A percentile compares a stretch with the other conserved stretches of the same genome.
These are phyloP conservation scores for Apocynum venetum DNA, from an alignment of 257 asterid species.

Conservation along the genomic window DNA sequence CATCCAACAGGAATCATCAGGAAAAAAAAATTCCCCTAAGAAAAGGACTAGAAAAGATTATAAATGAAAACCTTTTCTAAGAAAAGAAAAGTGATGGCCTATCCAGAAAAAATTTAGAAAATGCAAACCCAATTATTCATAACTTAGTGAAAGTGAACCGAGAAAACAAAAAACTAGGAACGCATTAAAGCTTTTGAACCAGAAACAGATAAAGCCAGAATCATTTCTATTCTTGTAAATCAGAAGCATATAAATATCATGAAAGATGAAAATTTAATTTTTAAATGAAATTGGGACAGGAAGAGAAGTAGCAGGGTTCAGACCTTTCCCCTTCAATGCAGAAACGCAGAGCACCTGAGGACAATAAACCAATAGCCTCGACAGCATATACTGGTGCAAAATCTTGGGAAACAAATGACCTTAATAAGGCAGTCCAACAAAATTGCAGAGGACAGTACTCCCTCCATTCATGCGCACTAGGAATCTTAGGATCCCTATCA, in stretches of 20 bases:
- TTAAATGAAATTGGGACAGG: neutral
- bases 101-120: neutral
- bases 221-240: neutral
- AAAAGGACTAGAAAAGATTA: neutral
- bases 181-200: neutral
- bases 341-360: constrained; percentile 59
- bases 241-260: neutral
- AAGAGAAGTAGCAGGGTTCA: constrained; percentile 6
- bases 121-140: neutral
- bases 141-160: neutral
- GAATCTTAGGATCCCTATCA: constrained; percentile 30
- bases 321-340: constrained; percentile 74
- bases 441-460: constrained; percentile 64
- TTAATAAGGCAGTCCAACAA: constrained; percentile 64
- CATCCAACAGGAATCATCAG: no score
- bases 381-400: constrained; percentile 44
- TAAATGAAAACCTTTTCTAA: neutral
- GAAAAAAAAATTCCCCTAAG: no score
- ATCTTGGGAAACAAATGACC: constrained; percentile 52
- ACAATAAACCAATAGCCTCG: constrained; percentile 53
- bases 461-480: constrained; percentile 54
- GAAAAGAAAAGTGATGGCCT: neutral
- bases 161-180: neutral
- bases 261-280: constrained; percentile 3
- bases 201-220: neutral